Conservation (phyloP, 345 rosid genomes). For the Salix koriyanagi region DNA sequence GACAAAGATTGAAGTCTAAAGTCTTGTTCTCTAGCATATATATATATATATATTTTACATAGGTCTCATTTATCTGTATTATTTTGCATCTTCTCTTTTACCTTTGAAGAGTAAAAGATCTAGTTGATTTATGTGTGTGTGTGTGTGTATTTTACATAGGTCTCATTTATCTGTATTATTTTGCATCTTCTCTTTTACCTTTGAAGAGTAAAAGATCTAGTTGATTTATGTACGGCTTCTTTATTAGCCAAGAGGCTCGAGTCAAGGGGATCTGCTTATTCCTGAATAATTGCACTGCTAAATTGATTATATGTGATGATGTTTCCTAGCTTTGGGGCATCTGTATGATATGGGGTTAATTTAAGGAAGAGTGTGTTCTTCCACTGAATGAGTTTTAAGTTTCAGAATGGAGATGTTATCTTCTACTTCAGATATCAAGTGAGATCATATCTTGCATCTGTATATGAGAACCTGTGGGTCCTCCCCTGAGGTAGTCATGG, state of each 20-base stretch:
- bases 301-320: neutral
- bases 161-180: neutral
- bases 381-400: neutral
- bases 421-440: neutral
- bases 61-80: neutral
- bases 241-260: neutral
- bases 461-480: neutral
- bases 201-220: neutral
- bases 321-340: neutral
- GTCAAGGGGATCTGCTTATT: neutral
- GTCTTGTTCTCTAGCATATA: too few species aligned
- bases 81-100: neutral
- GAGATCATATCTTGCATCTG: neutral
- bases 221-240: neutral
- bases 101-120: neutral
- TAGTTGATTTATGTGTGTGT: neutral
- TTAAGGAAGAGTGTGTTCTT: neutral
- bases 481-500: neutral
- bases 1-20: neutral
- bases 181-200: neutral
- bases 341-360: neutral
- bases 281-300: too few species aligned
- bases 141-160: too few species aligned
- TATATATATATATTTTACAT: too few species aligned
- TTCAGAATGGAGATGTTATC: neutral